These are phyloP conservation scores for Colletotrichum chlorophyti DNA, from an alignment of 2,329 filamentous ascomycete species.

Conservation along the genomic window DNA sequence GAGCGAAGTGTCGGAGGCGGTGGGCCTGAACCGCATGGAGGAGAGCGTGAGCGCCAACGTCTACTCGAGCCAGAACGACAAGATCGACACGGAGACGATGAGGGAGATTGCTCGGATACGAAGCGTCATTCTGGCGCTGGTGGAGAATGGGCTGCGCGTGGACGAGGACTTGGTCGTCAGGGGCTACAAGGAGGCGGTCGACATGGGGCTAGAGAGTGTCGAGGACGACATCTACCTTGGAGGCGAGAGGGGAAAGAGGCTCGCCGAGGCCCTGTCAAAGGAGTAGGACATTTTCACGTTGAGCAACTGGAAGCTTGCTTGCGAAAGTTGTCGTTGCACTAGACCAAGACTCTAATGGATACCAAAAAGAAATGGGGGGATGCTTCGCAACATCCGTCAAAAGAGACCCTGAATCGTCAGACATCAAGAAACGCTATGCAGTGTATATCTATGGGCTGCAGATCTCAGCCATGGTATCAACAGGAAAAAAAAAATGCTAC, in stretches of 20 bases:
- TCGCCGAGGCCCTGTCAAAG: conserved; percentile 50
- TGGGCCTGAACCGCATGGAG: conserved; percentile 84
- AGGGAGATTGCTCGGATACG: conserved; percentile 86
- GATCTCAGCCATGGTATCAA: conserved; percentile 24
- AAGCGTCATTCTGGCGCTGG: conserved; percentile 81
- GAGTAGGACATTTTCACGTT: conserved; percentile 4
- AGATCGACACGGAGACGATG: conserved; percentile 77
- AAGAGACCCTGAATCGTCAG: conserved; percentile 15
- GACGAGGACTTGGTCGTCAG: conserved; percentile 88
- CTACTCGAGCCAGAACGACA: conserved; percentile 95
- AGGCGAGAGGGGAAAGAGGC: conserved; percentile 59
- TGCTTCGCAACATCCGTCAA: conserved; percentile 4
- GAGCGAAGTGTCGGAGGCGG: conserved; percentile 61
- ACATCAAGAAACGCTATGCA: conserved; percentile 29
- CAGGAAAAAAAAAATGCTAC: conserved; percentile 2
- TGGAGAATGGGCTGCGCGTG: conserved; percentile 82
- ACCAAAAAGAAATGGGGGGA: conserved; percentile 1
- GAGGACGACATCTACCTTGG: conserved; percentile 67
- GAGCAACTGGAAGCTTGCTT: not conserved
- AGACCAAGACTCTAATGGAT: conserved; percentile 18
- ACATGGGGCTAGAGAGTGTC: conserved; percentile 70
- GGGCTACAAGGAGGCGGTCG: conserved; percentile 83
- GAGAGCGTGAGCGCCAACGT: conserved; percentile 85
- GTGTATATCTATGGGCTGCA: conserved; percentile 21
- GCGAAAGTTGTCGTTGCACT: too few species aligned